Conservation (phyloP, 2,329 filamentous ascomycete genomes). For the Balansia obtecta region DNA sequence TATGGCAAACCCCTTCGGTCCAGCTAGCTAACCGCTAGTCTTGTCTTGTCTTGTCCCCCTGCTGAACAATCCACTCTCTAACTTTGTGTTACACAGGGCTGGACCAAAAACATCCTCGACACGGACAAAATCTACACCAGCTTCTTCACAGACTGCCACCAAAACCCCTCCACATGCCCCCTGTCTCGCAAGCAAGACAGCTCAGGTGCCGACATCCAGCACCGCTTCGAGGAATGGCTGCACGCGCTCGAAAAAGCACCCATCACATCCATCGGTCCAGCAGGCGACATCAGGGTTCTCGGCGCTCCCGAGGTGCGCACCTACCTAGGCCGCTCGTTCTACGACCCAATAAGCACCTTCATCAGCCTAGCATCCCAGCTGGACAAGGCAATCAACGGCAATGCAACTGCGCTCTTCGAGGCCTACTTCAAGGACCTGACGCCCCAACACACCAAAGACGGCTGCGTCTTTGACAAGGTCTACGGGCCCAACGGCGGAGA, state of each 20-base stretch:
- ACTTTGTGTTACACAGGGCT: constrained; percentile 9
- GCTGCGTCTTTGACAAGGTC: not conserved
- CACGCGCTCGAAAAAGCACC: constrained; percentile 12
- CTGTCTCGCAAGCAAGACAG: constrained; percentile 3
- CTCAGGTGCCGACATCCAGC: constrained; percentile 4
- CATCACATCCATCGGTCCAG: constrained; percentile 8
- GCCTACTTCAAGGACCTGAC: not conserved
- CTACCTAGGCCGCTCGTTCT: constrained; percentile 15
- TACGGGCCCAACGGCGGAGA: not conserved
- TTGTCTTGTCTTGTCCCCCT: not conserved
- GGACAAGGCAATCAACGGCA: constrained; percentile 4
- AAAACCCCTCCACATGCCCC: constrained; percentile 5
- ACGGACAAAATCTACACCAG: constrained; percentile 16
- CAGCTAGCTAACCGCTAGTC: too few species aligned
- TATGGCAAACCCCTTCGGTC: constrained; percentile 5
- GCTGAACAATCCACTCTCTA: not conserved
- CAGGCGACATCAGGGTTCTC: constrained; percentile 12
- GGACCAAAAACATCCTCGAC: constrained; percentile 20
- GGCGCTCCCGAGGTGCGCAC: constrained; percentile 10
- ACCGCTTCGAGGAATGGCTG: constrained; percentile 16
- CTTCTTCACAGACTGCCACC: constrained; percentile 21
- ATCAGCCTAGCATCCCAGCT: constrained; percentile 3
- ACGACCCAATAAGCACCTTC: constrained; percentile 13
- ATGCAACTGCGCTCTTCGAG: not conserved
- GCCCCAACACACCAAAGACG: not conserved